These are phyloP conservation scores for Arthrobotrys sphaeroides DNA, from an alignment of 2,329 filamentous ascomycete genomes.

Conservation along the genomic window DNA sequence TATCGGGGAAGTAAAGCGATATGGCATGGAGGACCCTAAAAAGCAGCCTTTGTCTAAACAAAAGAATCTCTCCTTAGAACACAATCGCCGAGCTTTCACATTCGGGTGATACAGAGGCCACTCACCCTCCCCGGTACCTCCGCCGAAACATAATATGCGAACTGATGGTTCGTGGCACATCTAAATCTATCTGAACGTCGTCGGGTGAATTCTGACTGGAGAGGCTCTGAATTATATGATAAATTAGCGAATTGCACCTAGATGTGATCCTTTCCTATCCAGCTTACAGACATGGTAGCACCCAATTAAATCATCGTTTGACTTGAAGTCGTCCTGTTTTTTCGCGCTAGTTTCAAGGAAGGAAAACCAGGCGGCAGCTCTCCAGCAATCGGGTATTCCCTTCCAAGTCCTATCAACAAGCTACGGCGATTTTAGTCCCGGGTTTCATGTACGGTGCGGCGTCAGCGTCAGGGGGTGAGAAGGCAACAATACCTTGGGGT, in stretches of 20 bases:
- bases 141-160: conserved; percentile 96
- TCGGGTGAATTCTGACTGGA: conserved; percentile 81
- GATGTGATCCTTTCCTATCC: neutral
- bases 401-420: conserved; percentile 95
- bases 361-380: conserved; percentile 90
- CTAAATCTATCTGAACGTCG: conserved; percentile 95
- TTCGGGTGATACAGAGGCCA: conserved; percentile 55
- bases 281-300: conserved; percentile 59
- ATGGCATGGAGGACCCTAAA: conserved; percentile 93
- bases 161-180: conserved; percentile 93
- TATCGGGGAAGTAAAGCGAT: conserved; percentile 87
- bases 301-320: conserved; percentile 76
- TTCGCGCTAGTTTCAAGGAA: conserved; percentile 83
- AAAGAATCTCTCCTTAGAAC: neutral
- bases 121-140: conserved; percentile 80
- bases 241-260: neutral
- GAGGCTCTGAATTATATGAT: conserved; percentile 73
- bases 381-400: conserved; percentile 95
- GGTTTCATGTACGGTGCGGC: too few relatives aligned
- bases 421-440: conserved; percentile 62
- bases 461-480: neutral
- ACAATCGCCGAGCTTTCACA: neutral
- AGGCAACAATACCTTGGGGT: conserved; percentile 66
- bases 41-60: conserved; percentile 72
- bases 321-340: conserved; percentile 69